phyloP scores from a whole-genome alignment of 179 eudicot species.

The Spinacia oleracea region DNA sequence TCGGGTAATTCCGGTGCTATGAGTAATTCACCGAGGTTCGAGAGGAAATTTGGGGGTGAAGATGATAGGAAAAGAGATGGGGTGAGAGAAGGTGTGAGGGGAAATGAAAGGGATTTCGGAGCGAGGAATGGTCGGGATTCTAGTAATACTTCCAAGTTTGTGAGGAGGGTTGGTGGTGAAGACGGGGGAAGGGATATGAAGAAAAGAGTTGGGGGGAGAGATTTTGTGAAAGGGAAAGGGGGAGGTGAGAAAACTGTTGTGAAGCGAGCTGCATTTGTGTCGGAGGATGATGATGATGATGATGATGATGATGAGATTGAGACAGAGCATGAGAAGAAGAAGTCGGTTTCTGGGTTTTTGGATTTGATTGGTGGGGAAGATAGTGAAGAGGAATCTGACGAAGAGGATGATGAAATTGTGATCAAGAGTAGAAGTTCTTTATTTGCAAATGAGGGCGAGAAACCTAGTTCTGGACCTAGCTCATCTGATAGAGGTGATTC shows the following conservation, averaged over 20 bases:
- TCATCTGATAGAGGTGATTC: constrained; percentile 50
- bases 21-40: constrained; percentile 3
- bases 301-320: constrained; percentile 29
- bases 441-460: constrained; percentile 33
- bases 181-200: constrained; percentile 16
- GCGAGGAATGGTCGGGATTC: neutral
- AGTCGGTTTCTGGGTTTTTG: constrained; percentile 39
- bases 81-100: neutral
- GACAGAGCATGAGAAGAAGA: constrained; percentile 24
- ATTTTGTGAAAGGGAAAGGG: neutral
- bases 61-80: neutral
- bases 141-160: constrained; percentile 16
- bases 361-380: constrained; percentile 66
- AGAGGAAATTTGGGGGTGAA: neutral
- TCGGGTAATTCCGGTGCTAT: neutral
- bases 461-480: constrained; percentile 25
- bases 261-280: constrained; percentile 26
- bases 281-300: constrained; percentile 34
- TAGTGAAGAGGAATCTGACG: constrained; percentile 42
- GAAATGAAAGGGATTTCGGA: neutral
- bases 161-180: constrained; percentile 18
- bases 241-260: constrained; percentile 25
- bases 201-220: constrained; percentile 16
- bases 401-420: constrained; percentile 41
- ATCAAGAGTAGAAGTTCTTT: constrained; percentile 37